Conservation (phyloP, 768 basidiomycete genomes). For the Serendipita indica region DNA sequence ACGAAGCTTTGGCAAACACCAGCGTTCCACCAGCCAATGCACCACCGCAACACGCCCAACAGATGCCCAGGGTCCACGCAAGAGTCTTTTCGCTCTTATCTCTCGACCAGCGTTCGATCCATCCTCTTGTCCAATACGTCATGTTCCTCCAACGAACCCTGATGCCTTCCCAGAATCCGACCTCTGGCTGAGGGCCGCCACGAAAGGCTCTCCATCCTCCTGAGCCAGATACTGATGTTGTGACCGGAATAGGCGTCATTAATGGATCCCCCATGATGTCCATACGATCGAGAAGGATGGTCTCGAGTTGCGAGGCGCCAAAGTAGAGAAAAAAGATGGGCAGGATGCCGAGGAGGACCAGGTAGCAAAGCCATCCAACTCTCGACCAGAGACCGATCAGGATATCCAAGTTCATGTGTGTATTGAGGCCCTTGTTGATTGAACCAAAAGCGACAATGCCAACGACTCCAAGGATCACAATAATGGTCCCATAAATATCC, state of each 20-base stretch:
- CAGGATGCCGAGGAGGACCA: conserved; percentile 54
- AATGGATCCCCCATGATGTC: conserved; percentile 53
- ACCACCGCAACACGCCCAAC: conserved; percentile 88
- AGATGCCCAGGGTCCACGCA: conserved; percentile 83
- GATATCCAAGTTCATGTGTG: conserved; percentile 56
- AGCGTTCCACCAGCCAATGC: conserved; percentile 79
- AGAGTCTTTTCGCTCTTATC: conserved; percentile 72
- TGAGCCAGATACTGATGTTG: neutral
- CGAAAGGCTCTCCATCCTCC: neutral
- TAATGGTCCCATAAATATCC: conserved; percentile 74
- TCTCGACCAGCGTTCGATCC: conserved; percentile 60
- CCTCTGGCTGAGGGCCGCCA: conserved; percentile 11
- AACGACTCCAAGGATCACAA: conserved; percentile 70
- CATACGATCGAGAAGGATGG: conserved; percentile 50
- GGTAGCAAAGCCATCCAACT: conserved; percentile 79
- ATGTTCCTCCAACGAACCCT: conserved; percentile 30
- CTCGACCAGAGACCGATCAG: conserved; percentile 78
- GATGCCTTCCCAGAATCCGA: conserved; percentile 24
- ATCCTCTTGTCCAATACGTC: conserved; percentile 42
- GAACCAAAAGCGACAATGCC: conserved; percentile 81
- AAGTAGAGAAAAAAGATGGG: conserved; percentile 51
- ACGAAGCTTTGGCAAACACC: conserved; percentile 71
- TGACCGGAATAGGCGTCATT: neutral
- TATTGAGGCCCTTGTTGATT: conserved; percentile 63
- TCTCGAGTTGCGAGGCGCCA: conserved; percentile 57